These are phyloP conservation scores for Sclerotinia spermophila DNA, from an alignment of 2,329 filamentous ascomycete species.

Conservation along the genomic window DNA sequence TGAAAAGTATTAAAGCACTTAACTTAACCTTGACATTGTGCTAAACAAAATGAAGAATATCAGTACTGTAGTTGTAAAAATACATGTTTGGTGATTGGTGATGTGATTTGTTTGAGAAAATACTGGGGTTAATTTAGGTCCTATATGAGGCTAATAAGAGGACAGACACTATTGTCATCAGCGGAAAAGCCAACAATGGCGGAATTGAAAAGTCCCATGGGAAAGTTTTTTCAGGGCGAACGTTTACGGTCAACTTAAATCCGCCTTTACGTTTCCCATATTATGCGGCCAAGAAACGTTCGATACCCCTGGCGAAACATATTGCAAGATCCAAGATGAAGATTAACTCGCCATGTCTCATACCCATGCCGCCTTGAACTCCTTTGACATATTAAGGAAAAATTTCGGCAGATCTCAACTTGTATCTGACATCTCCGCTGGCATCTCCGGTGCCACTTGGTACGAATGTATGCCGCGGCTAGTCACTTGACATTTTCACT, in stretches of 20 bases:
- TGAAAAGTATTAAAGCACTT: background rate
- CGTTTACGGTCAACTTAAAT: background rate
- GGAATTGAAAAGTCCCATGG: background rate
- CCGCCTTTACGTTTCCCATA: background rate
- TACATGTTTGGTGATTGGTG: background rate
- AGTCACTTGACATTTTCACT: conserved; percentile 11
- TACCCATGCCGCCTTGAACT: background rate
- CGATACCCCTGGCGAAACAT: background rate
- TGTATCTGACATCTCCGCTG: background rate
- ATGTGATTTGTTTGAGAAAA: no score
- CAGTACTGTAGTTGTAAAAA: background rate
- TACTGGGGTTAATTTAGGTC: background rate
- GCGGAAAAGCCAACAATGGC: background rate
- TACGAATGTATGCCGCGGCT: background rate
- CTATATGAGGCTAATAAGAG: background rate
- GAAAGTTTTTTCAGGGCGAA: background rate
- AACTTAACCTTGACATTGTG: no score
- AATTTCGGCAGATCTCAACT: background rate
- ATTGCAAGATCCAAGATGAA: background rate
- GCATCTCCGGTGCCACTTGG: background rate
- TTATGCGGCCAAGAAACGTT: background rate
- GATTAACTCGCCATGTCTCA: background rate
- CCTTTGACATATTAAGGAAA: background rate
- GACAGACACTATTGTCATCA: background rate
- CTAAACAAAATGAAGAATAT: background rate